Base-by-base conservation (phyloP, 1,139 yeast genomes). In the Debaryomyces singareniensis region DNA sequence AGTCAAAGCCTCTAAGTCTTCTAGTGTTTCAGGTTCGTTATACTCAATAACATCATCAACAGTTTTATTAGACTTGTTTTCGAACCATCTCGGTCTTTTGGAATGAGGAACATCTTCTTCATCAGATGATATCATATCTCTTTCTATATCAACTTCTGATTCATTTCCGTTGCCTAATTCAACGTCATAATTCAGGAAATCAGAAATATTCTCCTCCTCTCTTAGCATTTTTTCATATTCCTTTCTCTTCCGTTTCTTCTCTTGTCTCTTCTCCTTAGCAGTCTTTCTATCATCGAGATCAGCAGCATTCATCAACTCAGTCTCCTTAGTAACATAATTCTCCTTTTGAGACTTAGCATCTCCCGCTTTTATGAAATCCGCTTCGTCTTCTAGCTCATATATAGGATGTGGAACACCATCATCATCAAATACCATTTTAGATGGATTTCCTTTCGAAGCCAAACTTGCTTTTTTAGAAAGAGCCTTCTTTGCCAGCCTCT, bases 1-100 rank as follows among this genome's bases (percentile, higher is more conserved):
- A 2, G 97, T 81, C 58, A 91, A 75, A 9, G 94, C 87, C 65
- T 91, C 98, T 57, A 91, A 71, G 50, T 91, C 97, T 53, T 86
- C 96, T 55, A 91, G 66, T 18, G 95, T 82, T 45, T 85, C 84
- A 13, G 96, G 96, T 48, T 80, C 85, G 42, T 84, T 93, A 31
- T 83, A 67, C 55, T 87, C 96, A 37, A 83, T 66, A 32, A 82
- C 59, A 9, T 48, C 53, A n/a, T n/a, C n/a, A n/a, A n/a, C n/a
- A n/a, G n/a, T n/a, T n/a, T n/a, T n/a, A 24, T 46, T 48, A 25
- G 42, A 41, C 21, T 36, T 29, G 15, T 43, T 47, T 3, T 44
- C 54, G 50, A 78, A 76, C 84, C 84, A 79, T 48, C 70, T 78
- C 32, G 75, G 68, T 52, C 70, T 75, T 63, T 79, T 78, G 35